A percentile compares a stretch with the other conserved stretches of the same genome.
phyloP scores from a whole-genome alignment of 2,329 filamentous ascomycete genomes.

The Colletotrichum musicola region DNA sequence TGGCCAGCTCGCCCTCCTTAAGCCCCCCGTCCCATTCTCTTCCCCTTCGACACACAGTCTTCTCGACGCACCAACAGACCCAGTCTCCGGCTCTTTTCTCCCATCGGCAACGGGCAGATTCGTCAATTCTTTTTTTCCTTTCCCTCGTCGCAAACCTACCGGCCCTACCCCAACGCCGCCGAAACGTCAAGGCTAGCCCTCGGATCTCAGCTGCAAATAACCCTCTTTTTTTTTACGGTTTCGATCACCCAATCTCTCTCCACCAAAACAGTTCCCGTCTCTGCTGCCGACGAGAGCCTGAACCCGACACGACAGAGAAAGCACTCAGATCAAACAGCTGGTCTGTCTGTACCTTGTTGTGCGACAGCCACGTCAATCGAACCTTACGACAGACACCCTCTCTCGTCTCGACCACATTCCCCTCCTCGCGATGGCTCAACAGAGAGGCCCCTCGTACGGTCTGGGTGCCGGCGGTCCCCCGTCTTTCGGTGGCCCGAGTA shows the following conservation, averaged over 20 bases:
- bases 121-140: conserved; percentile 13
- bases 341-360: conserved; percentile 37
- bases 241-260: conserved; percentile 24
- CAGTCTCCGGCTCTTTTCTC: conserved; percentile 20
- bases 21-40: conserved; percentile 2
- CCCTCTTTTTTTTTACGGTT: conserved; percentile 30
- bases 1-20: conserved; percentile 35
- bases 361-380: conserved; percentile 34
- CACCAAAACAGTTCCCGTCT: conserved; percentile 19
- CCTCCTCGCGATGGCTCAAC: conserved; percentile 40
- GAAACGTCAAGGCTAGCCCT: conserved; percentile 37
- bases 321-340: conserved; percentile 33
- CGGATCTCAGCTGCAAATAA: conserved; percentile 33
- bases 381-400: neutral
- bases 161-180: conserved; percentile 11
- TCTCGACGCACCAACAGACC: conserved; percentile 8
- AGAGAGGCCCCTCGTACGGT: conserved; percentile 41
- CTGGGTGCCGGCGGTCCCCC: conserved; percentile 39
- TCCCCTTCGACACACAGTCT: conserved; percentile 10
- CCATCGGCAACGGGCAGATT: conserved; percentile 29
- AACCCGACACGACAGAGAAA: neutral
- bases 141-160: conserved; percentile 24
- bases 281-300: conserved; percentile 3
- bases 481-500: conserved; percentile 37
- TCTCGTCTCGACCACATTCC: conserved; percentile 5